These are phyloP conservation scores for Xylaria sp. DNA, from an alignment of 2,329 filamentous ascomycete species.

Conservation along the genomic window DNA sequence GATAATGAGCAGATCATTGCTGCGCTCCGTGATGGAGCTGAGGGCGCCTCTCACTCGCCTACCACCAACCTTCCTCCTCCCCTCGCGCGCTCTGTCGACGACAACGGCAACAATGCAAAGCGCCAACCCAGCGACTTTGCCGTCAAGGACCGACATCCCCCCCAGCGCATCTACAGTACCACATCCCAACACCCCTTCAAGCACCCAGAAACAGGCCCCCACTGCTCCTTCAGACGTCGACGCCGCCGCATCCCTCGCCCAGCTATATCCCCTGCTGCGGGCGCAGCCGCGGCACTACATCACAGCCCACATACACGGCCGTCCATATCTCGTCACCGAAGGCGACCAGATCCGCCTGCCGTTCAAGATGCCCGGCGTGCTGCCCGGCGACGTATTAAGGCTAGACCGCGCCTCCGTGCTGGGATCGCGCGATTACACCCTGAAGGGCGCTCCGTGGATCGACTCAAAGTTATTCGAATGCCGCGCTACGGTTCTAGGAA, in stretches of 20 bases:
- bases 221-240: slow-evolving; percentile 52
- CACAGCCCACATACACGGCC: slow-evolving; percentile 81
- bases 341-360: slow-evolving; percentile 82
- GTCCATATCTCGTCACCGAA: slow-evolving; percentile 80
- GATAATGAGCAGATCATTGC: slow-evolving; percentile 68
- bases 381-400: slow-evolving; percentile 85
- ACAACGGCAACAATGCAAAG: slow-evolving; percentile 40
- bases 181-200: not conserved
- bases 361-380: slow-evolving; percentile 80
- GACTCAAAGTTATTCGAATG: slow-evolving; percentile 88
- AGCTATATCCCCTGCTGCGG: slow-evolving; percentile 76
- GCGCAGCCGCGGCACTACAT: slow-evolving; percentile 82
- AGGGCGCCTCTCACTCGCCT: slow-evolving; percentile 58
- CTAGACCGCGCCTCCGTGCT: slow-evolving; percentile 86
- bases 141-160: slow-evolving; percentile 45
- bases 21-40: slow-evolving; percentile 72
- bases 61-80: slow-evolving; percentile 63
- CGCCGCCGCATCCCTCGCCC: slow-evolving; percentile 60
- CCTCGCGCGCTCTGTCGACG: slow-evolving; percentile 56
- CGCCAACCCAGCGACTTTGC: slow-evolving; percentile 46
- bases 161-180: slow-evolving; percentile 28
- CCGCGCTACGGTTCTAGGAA: slow-evolving; percentile 83
- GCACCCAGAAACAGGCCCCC: slow-evolving; percentile 13
- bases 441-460: slow-evolving; percentile 83
- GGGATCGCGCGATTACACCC: slow-evolving; percentile 89